Evolutionary conservation across 2,329 filamentous ascomycete species (phyloP).

Genomic region (Epichloe amarillans): DNA sequence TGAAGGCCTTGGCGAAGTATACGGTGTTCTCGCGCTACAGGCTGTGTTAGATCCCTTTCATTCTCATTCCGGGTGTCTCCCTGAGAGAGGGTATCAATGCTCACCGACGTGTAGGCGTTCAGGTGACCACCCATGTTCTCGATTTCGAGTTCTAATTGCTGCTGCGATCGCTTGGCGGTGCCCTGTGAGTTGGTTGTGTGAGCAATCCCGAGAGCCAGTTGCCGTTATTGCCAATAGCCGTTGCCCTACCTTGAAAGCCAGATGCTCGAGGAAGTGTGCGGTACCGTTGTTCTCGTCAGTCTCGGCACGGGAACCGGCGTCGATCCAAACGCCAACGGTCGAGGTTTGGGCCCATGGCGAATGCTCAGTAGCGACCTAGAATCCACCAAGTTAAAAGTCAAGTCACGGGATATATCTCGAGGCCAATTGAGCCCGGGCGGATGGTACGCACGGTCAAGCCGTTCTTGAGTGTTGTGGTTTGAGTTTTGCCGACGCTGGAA

Average conservation of each 20-base stretch:
- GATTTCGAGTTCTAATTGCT: constrained; percentile 97
- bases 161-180: constrained; percentile 85
- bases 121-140: constrained; percentile 99
- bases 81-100: constrained; percentile 22
- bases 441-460: constrained; percentile 69
- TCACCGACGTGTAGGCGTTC: constrained; percentile 97
- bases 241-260: constrained; percentile 85
- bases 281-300: constrained; percentile 98
- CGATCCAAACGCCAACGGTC: constrained; percentile 98
- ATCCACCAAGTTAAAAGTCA: constrained; percentile 15
- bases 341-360: constrained; percentile 97
- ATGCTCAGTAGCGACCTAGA: constrained; percentile 90
- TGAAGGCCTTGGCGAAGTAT: constrained; percentile 99
- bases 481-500: constrained; percentile 67
- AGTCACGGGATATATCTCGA: constrained; percentile 10
- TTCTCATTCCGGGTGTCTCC: constrained; percentile 8
- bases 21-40: constrained; percentile 92
- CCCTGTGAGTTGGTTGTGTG: constrained; percentile 39
- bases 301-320: constrained; percentile 95
- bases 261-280: constrained; percentile 97
- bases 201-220: not conserved
- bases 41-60: constrained; percentile 13
- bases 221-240: not conserved
- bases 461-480: constrained; percentile 94
- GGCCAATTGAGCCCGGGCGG: constrained; percentile 24